These are phyloP conservation scores for Rubia balearica DNA, from an alignment of 305 asterid genomes.

Conservation along the genomic window DNA sequence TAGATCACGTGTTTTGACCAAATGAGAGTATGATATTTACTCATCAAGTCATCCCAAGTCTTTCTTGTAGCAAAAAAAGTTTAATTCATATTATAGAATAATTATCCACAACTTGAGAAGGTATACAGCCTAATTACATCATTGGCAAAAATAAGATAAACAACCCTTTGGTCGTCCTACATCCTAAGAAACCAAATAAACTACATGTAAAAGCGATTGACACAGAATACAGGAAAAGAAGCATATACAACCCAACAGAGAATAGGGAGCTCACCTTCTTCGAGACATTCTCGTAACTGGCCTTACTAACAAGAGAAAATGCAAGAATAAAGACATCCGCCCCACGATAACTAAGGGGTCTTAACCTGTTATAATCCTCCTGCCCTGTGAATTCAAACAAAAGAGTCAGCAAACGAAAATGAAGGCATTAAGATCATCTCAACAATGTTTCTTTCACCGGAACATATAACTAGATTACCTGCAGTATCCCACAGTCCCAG, in stretches of 20 bases:
- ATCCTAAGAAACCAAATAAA: neutral
- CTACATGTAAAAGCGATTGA: neutral
- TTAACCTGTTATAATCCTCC: constrained; percentile 29
- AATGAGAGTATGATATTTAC: too few relatives aligned
- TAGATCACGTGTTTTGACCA: too few relatives aligned
- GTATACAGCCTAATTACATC: neutral
- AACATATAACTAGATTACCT: constrained; percentile 13
- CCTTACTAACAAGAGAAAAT: constrained; percentile 30
- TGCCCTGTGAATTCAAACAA: constrained; percentile 18
- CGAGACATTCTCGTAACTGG: constrained; percentile 24
- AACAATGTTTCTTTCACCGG: neutral
- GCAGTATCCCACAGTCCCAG: constrained; percentile 37
- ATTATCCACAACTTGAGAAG: neutral
- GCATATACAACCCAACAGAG: neutral
- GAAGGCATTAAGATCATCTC: constrained; percentile 6
- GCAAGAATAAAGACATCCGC: constrained; percentile 32
- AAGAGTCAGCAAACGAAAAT: neutral
- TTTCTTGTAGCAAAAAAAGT: too few relatives aligned
- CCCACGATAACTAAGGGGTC: constrained; percentile 33
- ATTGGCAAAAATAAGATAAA: too few relatives aligned
- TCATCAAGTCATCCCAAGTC: too few relatives aligned
- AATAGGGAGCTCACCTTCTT: constrained; percentile 15
- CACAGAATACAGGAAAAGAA: neutral
- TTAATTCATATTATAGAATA: neutral
- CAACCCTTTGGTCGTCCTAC: neutral